Percentiles rank a stretch among this genome's conserved stretches.
phyloP scores from a whole-genome alignment of 176 grass and related monocot genomes.

The Carex myosuroides region DNA sequence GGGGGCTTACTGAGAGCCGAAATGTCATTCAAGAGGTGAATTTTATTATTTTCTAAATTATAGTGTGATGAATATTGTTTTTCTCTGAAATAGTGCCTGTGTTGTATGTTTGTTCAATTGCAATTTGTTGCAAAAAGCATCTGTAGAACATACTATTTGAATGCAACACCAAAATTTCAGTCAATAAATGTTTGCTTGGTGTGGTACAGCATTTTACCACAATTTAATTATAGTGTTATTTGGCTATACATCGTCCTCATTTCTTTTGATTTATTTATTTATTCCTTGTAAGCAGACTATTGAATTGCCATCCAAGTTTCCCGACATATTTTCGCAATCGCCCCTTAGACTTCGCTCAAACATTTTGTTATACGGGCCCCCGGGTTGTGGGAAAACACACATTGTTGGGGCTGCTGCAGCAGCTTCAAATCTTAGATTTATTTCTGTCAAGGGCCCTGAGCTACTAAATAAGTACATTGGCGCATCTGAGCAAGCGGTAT shows the following conservation, averaged over 20 bases:
- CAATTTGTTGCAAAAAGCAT: neutral
- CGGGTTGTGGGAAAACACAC: constrained; percentile 93
- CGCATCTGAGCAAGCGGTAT: constrained; percentile 93
- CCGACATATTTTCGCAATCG: constrained; percentile 71
- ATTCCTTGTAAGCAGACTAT: constrained; percentile 54
- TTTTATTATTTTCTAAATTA: neutral
- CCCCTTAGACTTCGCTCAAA: constrained; percentile 85
- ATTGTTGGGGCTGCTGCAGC: constrained; percentile 86
- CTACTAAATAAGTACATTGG: constrained; percentile 96
- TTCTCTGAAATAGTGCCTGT: neutral
- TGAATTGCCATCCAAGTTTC: constrained; percentile 87
- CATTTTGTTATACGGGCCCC: constrained; percentile 87
- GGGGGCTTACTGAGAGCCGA: constrained; percentile 65
- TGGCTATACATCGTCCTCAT: neutral
- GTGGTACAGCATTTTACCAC: neutral
- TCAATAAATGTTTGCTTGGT: neutral
- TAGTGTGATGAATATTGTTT: neutral
- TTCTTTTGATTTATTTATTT: constrained; percentile 20
- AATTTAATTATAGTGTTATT: neutral
- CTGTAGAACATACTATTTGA: neutral
- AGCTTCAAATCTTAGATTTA: constrained; percentile 88
- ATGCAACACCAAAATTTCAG: neutral
- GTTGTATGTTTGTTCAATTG: constrained; percentile 3
- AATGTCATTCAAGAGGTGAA: constrained; percentile 90
- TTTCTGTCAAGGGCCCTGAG: constrained; percentile 90